Percentiles rank a stretch among this genome's conserved stretches.
These are phyloP conservation scores for Diplodia mutila DNA, from an alignment of 2,329 filamentous ascomycete species.

Conservation along the genomic window DNA sequence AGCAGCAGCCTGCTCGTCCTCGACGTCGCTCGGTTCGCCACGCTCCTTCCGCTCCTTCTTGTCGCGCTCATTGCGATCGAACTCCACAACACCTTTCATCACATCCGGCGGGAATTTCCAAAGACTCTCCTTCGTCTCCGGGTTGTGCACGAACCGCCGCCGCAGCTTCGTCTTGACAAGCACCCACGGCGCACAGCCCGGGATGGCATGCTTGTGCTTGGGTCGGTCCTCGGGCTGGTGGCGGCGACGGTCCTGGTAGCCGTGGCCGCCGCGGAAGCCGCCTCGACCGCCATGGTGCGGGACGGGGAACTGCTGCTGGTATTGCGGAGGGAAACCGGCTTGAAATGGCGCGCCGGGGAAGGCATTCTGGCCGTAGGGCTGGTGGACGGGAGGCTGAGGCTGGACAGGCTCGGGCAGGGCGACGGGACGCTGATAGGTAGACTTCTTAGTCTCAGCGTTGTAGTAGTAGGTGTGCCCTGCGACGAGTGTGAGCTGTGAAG, in stretches of 20 bases:
- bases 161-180: conserved; percentile 92
- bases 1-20: conserved; percentile 39
- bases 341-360: conserved; percentile 38
- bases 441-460: conserved; percentile 78
- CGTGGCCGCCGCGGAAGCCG: conserved; percentile 54
- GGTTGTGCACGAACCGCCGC: conserved; percentile 87
- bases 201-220: conserved; percentile 76
- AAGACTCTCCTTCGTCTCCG: conserved; percentile 81
- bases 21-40: conserved; percentile 42
- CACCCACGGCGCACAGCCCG: conserved; percentile 82
- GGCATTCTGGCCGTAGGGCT: not conserved
- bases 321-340: conserved; percentile 54
- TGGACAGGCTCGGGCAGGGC: conserved; percentile 31
- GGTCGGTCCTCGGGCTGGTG: conserved; percentile 77
- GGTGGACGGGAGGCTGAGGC: conserved; percentile 16
- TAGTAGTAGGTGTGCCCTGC: conserved; percentile 84
- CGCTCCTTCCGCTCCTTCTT: conserved; percentile 61
- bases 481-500: conserved; percentile 29
- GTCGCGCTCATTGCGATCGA: conserved; percentile 73
- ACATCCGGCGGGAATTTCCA: conserved; percentile 94
- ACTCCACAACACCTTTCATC: conserved; percentile 71
- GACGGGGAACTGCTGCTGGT: conserved; percentile 33
- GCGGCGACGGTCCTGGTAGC: conserved; percentile 63
- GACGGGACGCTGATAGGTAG: conserved; percentile 78
- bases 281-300: conserved; percentile 44